These are phyloP conservation scores for Neurospora cerealis DNA, from an alignment of 495 filamentous ascomycete species.

Conservation along the genomic window DNA sequence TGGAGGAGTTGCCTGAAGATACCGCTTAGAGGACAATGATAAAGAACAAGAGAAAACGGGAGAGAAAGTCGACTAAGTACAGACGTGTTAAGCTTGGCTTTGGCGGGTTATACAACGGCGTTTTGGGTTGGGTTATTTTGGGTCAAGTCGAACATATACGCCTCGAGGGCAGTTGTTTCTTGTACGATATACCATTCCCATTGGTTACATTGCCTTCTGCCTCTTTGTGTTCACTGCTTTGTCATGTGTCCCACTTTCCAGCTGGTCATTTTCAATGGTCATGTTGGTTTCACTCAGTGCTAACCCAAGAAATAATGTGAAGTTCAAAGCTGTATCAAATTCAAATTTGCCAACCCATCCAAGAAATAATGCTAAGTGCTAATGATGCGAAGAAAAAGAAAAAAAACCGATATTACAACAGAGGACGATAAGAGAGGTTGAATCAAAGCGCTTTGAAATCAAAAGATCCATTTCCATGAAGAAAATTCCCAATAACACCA, in stretches of 20 bases:
- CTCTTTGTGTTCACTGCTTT: not conserved
- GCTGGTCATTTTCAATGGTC: not conserved
- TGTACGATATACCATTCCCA: not conserved
- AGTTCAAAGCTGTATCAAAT: not conserved
- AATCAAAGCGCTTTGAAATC: not conserved
- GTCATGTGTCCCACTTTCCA: not conserved
- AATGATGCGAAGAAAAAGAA: not conserved
- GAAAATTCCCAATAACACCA: not conserved
- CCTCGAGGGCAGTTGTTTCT: not conserved
- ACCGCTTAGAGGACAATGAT: slow-evolving; percentile 8
- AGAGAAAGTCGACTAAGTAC: not conserved
- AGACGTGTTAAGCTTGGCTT: not conserved
- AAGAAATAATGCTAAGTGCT: not conserved
- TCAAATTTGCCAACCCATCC: not conserved
- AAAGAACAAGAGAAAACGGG: not conserved
- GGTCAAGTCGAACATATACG: not conserved
- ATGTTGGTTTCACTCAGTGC: not conserved
- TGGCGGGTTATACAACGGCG: not conserved
- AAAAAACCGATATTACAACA: not conserved
- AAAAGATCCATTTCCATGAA: not conserved
- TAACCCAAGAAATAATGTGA: not conserved
- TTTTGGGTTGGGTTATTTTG: not conserved
- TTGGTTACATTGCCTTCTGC: not conserved
- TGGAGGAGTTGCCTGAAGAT: slow-evolving; percentile 67
- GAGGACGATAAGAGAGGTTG: not conserved